Conservation (phyloP, 768 basidiomycete genomes). For the Suillus tomentosus region DNA sequence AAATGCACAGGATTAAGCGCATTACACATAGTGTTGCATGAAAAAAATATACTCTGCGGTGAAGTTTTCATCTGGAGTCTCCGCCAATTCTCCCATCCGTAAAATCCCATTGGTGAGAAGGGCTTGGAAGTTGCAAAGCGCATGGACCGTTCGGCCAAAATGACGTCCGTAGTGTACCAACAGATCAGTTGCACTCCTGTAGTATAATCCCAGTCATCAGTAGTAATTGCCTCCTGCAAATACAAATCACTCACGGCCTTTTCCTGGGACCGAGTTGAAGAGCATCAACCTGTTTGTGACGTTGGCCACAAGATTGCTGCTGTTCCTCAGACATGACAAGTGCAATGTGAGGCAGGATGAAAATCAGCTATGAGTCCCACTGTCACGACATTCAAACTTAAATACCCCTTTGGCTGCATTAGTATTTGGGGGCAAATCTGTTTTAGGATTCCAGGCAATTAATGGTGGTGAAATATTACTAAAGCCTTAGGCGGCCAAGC, state of each 20-base stretch:
- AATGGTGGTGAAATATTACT: too few relatives aligned
- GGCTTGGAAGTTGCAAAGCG: slow-evolving; percentile 23
- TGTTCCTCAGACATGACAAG: not conserved
- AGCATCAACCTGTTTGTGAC: slow-evolving; percentile 19
- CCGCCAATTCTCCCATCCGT: slow-evolving; percentile 11
- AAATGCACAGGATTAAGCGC: not conserved
- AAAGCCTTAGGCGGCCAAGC: too few relatives aligned
- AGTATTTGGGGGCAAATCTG: not conserved
- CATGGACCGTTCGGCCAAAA: slow-evolving; percentile 23
- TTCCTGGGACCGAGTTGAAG: slow-evolving; percentile 20
- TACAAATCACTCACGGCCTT: slow-evolving; percentile 9
- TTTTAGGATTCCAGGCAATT: too few relatives aligned
- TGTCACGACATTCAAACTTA: too few relatives aligned
- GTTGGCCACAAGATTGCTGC: slow-evolving; percentile 10
- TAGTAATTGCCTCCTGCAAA: not conserved
- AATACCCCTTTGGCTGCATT: too few relatives aligned
- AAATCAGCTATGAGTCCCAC: too few relatives aligned
- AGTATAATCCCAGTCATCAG: not conserved
- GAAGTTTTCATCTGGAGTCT: slow-evolving; percentile 3
- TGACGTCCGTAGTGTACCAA: slow-evolving; percentile 25
- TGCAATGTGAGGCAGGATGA: not conserved
- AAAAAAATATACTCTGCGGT: slow-evolving; percentile 3
- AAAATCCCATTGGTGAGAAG: slow-evolving; percentile 21
- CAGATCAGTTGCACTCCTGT: slow-evolving; percentile 19
- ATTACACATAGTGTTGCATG: not conserved